Evolutionary conservation across 1,284 basidiomycete genomes (phyloP).

Genomic region (Cystobasidium sp.): DNA sequence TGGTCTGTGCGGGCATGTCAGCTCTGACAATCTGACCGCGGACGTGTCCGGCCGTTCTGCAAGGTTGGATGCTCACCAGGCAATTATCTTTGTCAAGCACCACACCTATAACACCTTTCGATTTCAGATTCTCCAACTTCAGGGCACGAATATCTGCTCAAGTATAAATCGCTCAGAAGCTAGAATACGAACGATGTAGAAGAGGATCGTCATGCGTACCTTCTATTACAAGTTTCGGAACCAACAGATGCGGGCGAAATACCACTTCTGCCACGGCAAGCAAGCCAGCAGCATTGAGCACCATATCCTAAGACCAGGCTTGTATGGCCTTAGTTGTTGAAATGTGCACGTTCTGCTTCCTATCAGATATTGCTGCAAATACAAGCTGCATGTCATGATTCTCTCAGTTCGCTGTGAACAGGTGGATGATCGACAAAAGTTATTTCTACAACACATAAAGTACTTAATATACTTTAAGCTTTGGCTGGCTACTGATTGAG

Average conservation of each 20-base stretch:
- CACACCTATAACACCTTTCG: conserved; percentile 79
- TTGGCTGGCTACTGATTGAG: no score
- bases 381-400: no score
- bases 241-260: conserved; percentile 70
- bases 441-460: no score
- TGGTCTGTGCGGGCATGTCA: conserved; percentile 48
- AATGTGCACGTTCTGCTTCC: no score
- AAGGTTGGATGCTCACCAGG: conserved; percentile 64
- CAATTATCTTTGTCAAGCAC: conserved; percentile 99
- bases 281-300: conserved; percentile 71
- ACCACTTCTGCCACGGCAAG: conserved; percentile 75
- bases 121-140: conserved; percentile 76
- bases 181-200: background rate
- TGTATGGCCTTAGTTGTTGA: background rate
- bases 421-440: no score
- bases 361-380: no score
- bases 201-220: conserved; percentile 61
- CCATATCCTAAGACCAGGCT: conserved; percentile 22
- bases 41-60: background rate
- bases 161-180: background rate
- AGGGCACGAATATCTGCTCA: conserved; percentile 81
- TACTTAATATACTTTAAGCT: no score
- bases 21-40: background rate
- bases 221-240: conserved; percentile 73
- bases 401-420: no score